Evolutionary conservation across 441 rosid species (phyloP), one percentile per base, ranked within the genome.

Genomic region (Populus hybrid): DNA sequence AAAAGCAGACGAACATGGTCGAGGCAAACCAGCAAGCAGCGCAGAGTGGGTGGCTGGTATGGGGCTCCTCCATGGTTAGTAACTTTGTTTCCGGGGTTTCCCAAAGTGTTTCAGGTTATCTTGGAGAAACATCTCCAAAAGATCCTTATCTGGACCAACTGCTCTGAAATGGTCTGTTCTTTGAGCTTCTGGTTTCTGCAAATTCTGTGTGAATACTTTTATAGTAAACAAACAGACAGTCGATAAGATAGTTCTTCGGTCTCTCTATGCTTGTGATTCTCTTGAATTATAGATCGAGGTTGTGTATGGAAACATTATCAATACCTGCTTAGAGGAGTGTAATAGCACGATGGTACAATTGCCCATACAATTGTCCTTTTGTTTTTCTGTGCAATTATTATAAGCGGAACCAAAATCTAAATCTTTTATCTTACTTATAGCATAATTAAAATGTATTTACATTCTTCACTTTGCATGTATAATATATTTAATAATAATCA

Each of bases 141-240:
- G 89, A 90, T 77, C 86, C 90, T 68, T 84, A 76, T 80, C 89
- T 93, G 66, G 83, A 91, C 75, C 93, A 90, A 83, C 88, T 82
- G 85, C 86, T 90, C 45, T 90, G 82, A 88, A 21, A 4, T 4
- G 18, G 29, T 66, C 28, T 31, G 33, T n/a, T 20, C 9, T n/a
- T 63, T 1, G 21, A 67, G 42, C 23, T 78, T 28, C 1, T 24
- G 64, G 64, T 73, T 74, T 68, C n/a, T 68, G 69, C 9, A 68
- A 28, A 20, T 42, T 21, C 20, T 21, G 69, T 9, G 36, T 18
- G 73, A 2, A 18, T 35, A 3, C 56, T 2, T 5, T n/a, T 35
- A 28, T 33, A 9, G 72, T 8, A 45, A 45, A n/a, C n/a, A 21
- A 3, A 63, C n/a, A 24, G 10, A 23, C 3, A 63, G 64, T 59